Evolutionary conservation across 2,329 filamentous ascomycete genomes (phyloP), one percentile per base, ranked within the genome.

Genomic region (Teratosphaeria destructans): DNA sequence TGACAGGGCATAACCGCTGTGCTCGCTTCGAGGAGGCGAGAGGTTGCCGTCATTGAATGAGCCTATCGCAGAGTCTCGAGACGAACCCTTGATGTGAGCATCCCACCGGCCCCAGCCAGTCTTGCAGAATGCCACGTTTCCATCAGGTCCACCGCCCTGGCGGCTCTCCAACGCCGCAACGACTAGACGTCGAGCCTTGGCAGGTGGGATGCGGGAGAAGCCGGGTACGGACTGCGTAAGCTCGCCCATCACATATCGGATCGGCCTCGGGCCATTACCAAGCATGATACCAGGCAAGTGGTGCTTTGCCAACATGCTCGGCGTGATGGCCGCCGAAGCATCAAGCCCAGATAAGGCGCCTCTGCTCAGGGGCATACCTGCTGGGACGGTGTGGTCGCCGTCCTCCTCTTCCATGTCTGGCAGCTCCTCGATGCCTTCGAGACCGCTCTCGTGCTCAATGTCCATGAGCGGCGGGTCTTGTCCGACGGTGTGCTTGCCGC

Each of bases 61-160:
- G 56, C 76, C 74, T 43, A 72, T 64, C 27, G 62, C 70, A n/a
- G 70, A 70, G 60, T 71, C 70, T 34, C 67, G 62, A 16, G n/a
- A 29, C 10, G 69, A 67, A 58, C 86, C 89, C 67, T 85, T 85
- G 72, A 84, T 81, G 71, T 85, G 85, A 62, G 92, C 94, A 74
- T 95, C 89, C 93, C 93, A 99, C 65, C 91, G 85, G 61, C 94
- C 94, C 93, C 93, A 97, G 70, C 93, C 93, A 61, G 96, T 90
- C 80, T 97, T 97, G 74, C 95, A 89, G 71, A 95, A 97, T 71
- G 87, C 82, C 68, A 94, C 86, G 66, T 90, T 86, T 65, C 86
- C 86, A 63, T 86, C 80, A 62, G 82, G 72, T 55, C 79, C 81
- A 59, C 79, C 81, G 54, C 77, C 79, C n/a, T 79, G 78, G 67